phyloP scores from a whole-genome alignment of 2,329 filamentous ascomycete species.

The Nigrospora osmanthi region DNA sequence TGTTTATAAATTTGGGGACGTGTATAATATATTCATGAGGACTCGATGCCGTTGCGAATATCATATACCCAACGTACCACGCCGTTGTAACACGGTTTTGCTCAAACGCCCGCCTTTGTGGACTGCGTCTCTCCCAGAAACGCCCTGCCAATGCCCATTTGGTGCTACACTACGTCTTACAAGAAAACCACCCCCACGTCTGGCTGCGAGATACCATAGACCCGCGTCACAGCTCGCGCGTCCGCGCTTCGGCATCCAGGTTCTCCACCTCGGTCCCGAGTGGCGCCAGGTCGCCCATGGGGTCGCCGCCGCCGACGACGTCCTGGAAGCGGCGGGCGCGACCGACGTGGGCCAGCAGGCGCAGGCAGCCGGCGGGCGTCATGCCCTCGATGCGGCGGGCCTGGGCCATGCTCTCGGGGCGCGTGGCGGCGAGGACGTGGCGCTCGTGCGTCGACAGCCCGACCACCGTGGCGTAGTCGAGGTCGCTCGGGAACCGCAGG shows the following conservation, averaged over 20 bases:
- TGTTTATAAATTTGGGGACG: too few relatives aligned
- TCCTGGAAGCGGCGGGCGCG: conserved; percentile 6
- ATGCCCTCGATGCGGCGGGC: conserved; percentile 79
- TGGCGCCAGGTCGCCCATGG: conserved; percentile 14
- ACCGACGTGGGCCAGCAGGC: conserved; percentile 54
- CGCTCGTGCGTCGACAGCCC: conserved; percentile 78
- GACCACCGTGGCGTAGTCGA: conserved; percentile 68
- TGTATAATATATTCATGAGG: too few relatives aligned
- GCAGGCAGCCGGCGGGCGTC: conserved; percentile 51
- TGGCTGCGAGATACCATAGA: too few relatives aligned
- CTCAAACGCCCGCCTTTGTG: too few relatives aligned
- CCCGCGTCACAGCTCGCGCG: conserved; percentile 20
- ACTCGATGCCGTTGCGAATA: too few relatives aligned
- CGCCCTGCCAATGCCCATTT: too few relatives aligned
- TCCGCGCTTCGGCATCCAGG: conserved; percentile 30
- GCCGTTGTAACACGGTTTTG: too few relatives aligned
- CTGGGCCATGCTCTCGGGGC: conserved; percentile 82
- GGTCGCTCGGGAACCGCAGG: conserved; percentile 59
- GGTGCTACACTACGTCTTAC: too few relatives aligned
- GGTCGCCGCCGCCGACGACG: conserved; percentile 1
- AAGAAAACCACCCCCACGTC: too few relatives aligned
- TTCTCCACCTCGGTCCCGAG: conserved; percentile 26
- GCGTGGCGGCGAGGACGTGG: conserved; percentile 57
- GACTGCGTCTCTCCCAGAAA: too few relatives aligned
- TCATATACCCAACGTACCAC: too few relatives aligned